phyloP scores from a whole-genome alignment of 176 grass and related monocot genomes.

The Chloris gayana region DNA sequence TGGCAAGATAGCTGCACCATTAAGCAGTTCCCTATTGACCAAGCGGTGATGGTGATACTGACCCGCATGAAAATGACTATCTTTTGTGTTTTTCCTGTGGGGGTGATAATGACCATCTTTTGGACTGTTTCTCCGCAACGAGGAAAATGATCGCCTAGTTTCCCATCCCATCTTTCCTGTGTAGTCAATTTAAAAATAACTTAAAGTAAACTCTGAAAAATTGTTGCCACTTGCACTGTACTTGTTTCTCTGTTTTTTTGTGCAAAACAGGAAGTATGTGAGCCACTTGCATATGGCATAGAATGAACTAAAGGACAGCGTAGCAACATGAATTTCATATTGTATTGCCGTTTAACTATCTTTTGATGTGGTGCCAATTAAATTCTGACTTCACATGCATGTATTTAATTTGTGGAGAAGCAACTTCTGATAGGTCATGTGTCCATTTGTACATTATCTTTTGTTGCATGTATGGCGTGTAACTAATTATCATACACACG shows the following conservation, averaged over 20 bases:
- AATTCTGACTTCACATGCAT: not conserved
- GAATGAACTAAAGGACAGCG: not conserved
- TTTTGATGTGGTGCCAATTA: not conserved
- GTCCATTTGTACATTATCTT: not conserved
- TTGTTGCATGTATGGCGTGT: not conserved
- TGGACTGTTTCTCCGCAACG: not conserved
- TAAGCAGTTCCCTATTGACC: slow-evolving; percentile 23
- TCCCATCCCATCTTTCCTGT: not conserved
- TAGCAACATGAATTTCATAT: not conserved
- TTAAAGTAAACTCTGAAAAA: not conserved
- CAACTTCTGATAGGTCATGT: not conserved
- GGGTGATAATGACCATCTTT: slow-evolving; percentile 30
- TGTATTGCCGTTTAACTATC: not conserved
- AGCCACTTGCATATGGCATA: not conserved
- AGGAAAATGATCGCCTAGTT: slow-evolving; percentile 33
- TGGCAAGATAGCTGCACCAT: not conserved
- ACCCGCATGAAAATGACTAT: slow-evolving; percentile 40
- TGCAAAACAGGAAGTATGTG: not conserved
- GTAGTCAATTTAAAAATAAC: not conserved
- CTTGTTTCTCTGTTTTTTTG: not conserved
- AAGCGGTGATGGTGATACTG: not conserved
- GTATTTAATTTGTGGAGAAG: not conserved
- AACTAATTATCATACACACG: slow-evolving; percentile 11
- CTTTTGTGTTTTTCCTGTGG: not conserved
- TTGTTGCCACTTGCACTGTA: not conserved